Percentiles rank a stretch among this genome's conserved stretches.
Evolutionary conservation across 768 basidiomycete species (phyloP).

Genomic region (Collybiopsis confluens): DNA sequence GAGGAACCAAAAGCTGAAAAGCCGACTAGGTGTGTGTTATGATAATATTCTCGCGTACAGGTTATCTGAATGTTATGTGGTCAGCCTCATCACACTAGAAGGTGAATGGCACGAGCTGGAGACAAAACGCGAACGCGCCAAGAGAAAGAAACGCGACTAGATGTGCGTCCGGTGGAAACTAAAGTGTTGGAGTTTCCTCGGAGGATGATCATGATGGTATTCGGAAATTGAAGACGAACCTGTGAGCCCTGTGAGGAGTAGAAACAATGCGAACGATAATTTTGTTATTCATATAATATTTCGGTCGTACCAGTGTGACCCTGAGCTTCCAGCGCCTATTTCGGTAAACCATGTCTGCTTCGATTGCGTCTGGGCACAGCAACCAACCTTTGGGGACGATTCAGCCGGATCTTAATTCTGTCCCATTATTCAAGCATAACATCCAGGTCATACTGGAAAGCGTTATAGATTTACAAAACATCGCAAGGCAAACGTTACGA

Average conservation of each 20-base stretch:
- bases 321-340: no score
- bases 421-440: slow-evolving; percentile 4
- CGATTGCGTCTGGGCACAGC: not conserved
- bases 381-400: not conserved
- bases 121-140: slow-evolving; percentile 86
- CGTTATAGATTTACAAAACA: not conserved
- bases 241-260: no score
- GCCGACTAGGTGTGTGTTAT: slow-evolving; percentile 70
- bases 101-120: slow-evolving; percentile 99
- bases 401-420: slow-evolving; percentile 3
- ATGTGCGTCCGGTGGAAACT: no score
- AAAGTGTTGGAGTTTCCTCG: no score
- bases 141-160: slow-evolving; percentile 58
- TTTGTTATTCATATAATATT: no score
- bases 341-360: not conserved
- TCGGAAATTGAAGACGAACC: no score
- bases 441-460: slow-evolving; percentile 3
- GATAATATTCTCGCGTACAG: no score
- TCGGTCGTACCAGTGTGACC: no score
- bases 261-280: no score
- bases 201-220: no score
- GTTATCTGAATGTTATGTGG: not conserved
- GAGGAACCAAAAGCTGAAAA: slow-evolving; percentile 72
- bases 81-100: slow-evolving; percentile 71
- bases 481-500: not conserved